Base-by-base conservation (phyloP, 2,329 filamentous ascomycete genomes). In the Monosporascus sp. region DNA sequence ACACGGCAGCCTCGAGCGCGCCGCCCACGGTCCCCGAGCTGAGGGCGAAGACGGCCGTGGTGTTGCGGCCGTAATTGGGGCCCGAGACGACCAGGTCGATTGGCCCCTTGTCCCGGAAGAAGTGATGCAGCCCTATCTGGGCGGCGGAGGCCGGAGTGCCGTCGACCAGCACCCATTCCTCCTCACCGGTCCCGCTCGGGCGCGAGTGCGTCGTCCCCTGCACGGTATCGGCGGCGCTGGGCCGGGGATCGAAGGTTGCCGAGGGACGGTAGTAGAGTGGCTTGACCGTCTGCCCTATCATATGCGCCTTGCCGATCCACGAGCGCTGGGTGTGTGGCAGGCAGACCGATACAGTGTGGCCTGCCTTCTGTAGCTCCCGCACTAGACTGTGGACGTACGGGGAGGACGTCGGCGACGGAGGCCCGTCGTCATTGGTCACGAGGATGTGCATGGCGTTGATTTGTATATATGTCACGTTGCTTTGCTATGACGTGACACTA, bases 241-340 rank as follows among this genome's bases (percentile, higher is more conserved):
- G 56, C n/a, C 69, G 76, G 16, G 71, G 68, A 35, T 67, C 63
- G 47, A 67, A 68, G 8, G 63, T 55, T 4, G 63, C 63, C 5
- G 74, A 72, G 1, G 81, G 81, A 1, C 87, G 87, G 75, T 91
- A 96, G 76, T 96, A 96, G 27, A 83, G 79, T 8, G 91, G 91
- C 68, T 87, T 90, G 57, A 96, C 82, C 9, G 89, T 88, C 69
- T 93, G 87, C 53, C 92, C 92, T 64, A 97, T 91, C 66, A 97
- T 89, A 72, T 97, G 94, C 3, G 94, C 94, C 77, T 99, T 99
- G 63, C 92, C 92, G 65, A 99, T 97, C 94, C 94, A 99, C 53
- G 91, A 96, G 58, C 93, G 86, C 74, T 99, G 94, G 7, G 86
- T 87, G 70, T 97, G 84, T 2, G 94, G 94, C 16, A 99, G 82